Evolutionary conservation across 2,329 filamentous ascomycete species (phyloP).

Genomic region (Colletotrichum noveboracense): DNA sequence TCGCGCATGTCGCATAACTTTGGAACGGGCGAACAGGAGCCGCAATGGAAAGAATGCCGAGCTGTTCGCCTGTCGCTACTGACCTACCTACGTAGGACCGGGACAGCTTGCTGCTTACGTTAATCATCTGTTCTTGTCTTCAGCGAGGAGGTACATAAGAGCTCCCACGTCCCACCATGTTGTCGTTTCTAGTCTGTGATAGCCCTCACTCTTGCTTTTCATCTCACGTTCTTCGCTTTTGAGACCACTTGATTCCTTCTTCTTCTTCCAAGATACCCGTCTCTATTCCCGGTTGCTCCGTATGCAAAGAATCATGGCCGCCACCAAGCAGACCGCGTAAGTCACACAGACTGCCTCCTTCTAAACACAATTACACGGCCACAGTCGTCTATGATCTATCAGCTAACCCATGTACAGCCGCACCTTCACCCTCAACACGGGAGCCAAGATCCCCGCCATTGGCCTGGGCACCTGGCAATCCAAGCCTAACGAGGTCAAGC

Average conservation of each 20-base stretch:
- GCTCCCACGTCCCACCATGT: not conserved
- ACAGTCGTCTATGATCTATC: not conserved
- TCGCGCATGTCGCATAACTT: not conserved
- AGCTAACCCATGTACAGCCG: slow-evolving; percentile 36
- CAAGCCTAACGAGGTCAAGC: slow-evolving; percentile 68
- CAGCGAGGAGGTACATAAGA: slow-evolving; percentile 10
- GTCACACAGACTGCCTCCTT: not conserved
- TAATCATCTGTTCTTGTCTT: not conserved
- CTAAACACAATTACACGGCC: not conserved
- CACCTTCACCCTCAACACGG: slow-evolving; percentile 75
- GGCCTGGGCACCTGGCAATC: slow-evolving; percentile 85
- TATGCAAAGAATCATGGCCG: slow-evolving; percentile 8
- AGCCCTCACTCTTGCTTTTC: not conserved
- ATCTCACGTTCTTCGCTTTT: not conserved
- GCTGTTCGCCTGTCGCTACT: not conserved
- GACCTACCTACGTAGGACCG: not conserved
- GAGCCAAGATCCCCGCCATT: slow-evolving; percentile 78
- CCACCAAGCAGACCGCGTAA: slow-evolving; percentile 18
- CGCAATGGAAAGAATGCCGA: not conserved
- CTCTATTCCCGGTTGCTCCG: not conserved
- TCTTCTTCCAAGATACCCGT: not conserved
- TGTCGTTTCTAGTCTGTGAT: not conserved
- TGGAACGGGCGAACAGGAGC: not conserved
- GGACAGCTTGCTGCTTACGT: not conserved
- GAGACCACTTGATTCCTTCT: not conserved